Evolutionary conservation across 352 stramenopile species (phyloP).

Genomic region (Phytophthora crassamura): DNA sequence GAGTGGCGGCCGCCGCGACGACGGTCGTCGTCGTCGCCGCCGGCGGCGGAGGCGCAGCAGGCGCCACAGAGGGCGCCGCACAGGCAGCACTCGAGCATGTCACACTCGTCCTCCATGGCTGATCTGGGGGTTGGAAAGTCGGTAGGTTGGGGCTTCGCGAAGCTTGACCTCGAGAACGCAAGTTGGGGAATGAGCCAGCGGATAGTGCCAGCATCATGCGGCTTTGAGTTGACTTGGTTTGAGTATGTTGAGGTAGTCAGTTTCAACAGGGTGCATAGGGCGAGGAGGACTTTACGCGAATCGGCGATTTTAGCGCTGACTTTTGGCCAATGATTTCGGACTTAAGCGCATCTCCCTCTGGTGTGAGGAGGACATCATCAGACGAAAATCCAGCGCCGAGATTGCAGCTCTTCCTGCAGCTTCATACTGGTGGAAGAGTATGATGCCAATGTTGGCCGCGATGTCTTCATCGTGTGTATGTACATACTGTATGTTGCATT

Average conservation of each 20-base stretch:
- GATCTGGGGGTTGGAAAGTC: background rate
- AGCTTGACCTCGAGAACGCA: constrained; percentile 3
- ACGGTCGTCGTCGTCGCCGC: constrained; percentile 41
- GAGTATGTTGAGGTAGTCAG: constrained; percentile 29
- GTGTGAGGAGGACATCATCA: constrained; percentile 5
- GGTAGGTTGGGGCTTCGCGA: background rate
- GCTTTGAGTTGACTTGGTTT: constrained; percentile 20
- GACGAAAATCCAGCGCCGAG: constrained; percentile 26
- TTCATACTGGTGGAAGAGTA: background rate
- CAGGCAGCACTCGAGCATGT: constrained; percentile 82
- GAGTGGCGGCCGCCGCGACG: constrained; percentile 48
- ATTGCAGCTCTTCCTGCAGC: constrained; percentile 1
- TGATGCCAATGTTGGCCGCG: too few relatives aligned
- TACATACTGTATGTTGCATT: too few relatives aligned
- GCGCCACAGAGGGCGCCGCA: constrained; percentile 78
- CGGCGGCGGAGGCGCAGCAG: constrained; percentile 65
- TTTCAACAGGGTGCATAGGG: constrained; percentile 20
- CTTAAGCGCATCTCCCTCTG: constrained; percentile 9
- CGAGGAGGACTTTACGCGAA: too few relatives aligned
- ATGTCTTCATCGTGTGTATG: too few relatives aligned
- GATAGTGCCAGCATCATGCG: background rate
- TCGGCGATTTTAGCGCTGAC: too few relatives aligned
- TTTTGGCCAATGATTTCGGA: constrained; percentile 27
- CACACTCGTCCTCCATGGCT: constrained; percentile 73
- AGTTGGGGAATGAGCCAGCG: constrained; percentile 36